phyloP scores from a whole-genome alignment of 305 asterid species.

The Ajuga reptans region DNA sequence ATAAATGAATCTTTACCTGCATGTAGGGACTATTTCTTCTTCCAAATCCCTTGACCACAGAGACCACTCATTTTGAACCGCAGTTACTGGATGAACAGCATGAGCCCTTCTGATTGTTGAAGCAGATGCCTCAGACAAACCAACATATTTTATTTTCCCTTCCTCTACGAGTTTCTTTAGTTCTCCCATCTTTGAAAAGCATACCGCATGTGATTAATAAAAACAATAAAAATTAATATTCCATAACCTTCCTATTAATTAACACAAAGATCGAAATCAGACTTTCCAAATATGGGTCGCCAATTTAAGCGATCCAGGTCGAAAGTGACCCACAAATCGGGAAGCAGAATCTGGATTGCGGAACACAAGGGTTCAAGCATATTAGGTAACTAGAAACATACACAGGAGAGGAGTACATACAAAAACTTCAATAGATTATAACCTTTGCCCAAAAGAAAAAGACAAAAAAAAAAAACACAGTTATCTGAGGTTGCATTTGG shows the following conservation, averaged over 20 bases:
- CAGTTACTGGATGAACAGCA: slow-evolving; percentile 72
- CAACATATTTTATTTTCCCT: slow-evolving; percentile 66
- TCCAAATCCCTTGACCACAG: slow-evolving; percentile 76
- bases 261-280: too few relatives aligned
- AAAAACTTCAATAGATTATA: background rate
- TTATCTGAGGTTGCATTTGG: too few relatives aligned
- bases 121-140: slow-evolving; percentile 68
- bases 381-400: too few relatives aligned
- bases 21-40: slow-evolving; percentile 56
- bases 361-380: too few relatives aligned
- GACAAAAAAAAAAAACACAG: background rate
- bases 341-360: too few relatives aligned
- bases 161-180: slow-evolving; percentile 66
- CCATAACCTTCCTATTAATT: too few relatives aligned
- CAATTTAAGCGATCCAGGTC: too few relatives aligned
- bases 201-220: background rate
- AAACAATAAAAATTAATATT: background rate
- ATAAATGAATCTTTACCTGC: slow-evolving; percentile 37
- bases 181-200: slow-evolving; percentile 50
- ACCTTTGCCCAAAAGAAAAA: background rate
- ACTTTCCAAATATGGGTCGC: too few relatives aligned
- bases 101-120: slow-evolving; percentile 82
- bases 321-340: too few relatives aligned
- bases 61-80: slow-evolving; percentile 73
- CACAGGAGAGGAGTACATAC: too few relatives aligned